These are phyloP conservation scores for Osmozyma mogii DNA, from an alignment of 805 yeast genomes.

Conservation along the genomic window DNA sequence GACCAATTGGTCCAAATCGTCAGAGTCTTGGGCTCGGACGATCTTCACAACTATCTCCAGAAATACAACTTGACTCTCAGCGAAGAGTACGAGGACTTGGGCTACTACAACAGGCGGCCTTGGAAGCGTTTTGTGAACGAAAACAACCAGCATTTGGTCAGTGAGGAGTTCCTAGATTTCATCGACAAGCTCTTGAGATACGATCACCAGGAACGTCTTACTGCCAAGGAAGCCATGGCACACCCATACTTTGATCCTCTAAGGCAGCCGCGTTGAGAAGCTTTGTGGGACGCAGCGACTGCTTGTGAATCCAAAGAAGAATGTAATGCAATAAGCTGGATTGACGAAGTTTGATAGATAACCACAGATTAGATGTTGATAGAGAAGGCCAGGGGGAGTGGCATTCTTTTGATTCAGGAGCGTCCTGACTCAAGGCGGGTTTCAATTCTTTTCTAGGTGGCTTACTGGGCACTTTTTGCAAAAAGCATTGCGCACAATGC, in stretches of 20 bases:
- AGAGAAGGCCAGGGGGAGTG: too few relatives aligned
- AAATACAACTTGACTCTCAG: slow-evolving; percentile 67
- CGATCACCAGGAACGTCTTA: slow-evolving; percentile 81
- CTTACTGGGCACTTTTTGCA: too few relatives aligned
- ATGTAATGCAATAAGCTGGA: too few relatives aligned
- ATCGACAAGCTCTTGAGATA: slow-evolving; percentile 67
- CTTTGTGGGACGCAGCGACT: too few relatives aligned
- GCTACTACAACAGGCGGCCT: slow-evolving; percentile 56
- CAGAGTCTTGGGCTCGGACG: slow-evolving; percentile 78
- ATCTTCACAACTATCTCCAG: slow-evolving; percentile 53
- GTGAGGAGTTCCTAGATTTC: slow-evolving; percentile 56
- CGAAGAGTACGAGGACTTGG: slow-evolving; percentile 73
- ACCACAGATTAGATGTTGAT: too few relatives aligned
- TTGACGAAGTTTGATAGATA: too few relatives aligned
- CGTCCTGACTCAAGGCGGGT: too few relatives aligned
- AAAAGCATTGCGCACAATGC: too few relatives aligned
- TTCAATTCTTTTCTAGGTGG: too few relatives aligned
- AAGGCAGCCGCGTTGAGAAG: too few relatives aligned
- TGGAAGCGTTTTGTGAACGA: slow-evolving; percentile 58
- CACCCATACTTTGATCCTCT: slow-evolving; percentile 55
- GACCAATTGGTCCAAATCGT: slow-evolving; percentile 90
- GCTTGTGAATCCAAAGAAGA: too few relatives aligned
- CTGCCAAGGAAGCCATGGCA: slow-evolving; percentile 82
- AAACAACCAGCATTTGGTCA: slow-evolving; percentile 43
- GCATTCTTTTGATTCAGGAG: too few relatives aligned